These are phyloP conservation scores for Trichoderma gamsii DNA, from an alignment of 495 filamentous ascomycete species.

Conservation along the genomic window DNA sequence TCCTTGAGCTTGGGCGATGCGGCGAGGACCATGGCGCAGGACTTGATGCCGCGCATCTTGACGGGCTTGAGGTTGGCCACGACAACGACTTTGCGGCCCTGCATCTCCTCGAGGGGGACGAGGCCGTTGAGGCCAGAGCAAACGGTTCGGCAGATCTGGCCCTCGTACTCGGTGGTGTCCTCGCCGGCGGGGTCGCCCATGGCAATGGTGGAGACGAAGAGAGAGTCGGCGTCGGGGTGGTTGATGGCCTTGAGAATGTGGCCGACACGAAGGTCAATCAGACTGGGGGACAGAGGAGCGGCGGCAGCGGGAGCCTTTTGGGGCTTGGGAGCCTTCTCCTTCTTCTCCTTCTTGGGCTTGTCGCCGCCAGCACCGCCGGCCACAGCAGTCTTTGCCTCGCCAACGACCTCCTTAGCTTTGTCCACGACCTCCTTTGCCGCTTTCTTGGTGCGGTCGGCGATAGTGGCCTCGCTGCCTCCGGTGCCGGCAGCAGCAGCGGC, in stretches of 20 bases:
- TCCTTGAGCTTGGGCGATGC: slow-evolving; percentile 75
- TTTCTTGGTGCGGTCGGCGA: slow-evolving; percentile 49
- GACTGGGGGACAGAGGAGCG: slow-evolving; percentile 66
- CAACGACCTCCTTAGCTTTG: slow-evolving; percentile 42
- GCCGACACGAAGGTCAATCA: slow-evolving; percentile 92
- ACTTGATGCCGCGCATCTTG: slow-evolving; percentile 97
- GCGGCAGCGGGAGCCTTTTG: slow-evolving; percentile 61
- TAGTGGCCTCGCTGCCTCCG: slow-evolving; percentile 33
- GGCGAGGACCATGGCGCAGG: slow-evolving; percentile 89
- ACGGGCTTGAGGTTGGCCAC: slow-evolving; percentile 98
- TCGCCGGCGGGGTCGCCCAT: slow-evolving; percentile 86
- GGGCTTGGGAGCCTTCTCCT: slow-evolving; percentile 71
- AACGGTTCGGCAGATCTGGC: slow-evolving; percentile 83
- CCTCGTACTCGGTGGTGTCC: slow-evolving; percentile 79
- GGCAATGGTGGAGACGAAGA: slow-evolving; percentile 94
- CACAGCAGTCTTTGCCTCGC: slow-evolving; percentile 37
- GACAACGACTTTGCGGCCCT: slow-evolving; percentile 85
- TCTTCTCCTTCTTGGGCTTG: slow-evolving; percentile 59
- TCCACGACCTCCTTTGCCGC: slow-evolving; percentile 28
- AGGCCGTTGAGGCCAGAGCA: slow-evolving; percentile 95
- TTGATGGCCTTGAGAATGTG: slow-evolving; percentile 92
- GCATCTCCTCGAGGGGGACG: slow-evolving; percentile 90
- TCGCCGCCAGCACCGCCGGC: slow-evolving; percentile 28
- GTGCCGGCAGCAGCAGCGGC: slow-evolving; percentile 47
- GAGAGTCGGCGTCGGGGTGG: slow-evolving; percentile 93